These are phyloP conservation scores for Ajuga chamaepitys DNA, from an alignment of 257 asterid species.

Conservation along the genomic window DNA sequence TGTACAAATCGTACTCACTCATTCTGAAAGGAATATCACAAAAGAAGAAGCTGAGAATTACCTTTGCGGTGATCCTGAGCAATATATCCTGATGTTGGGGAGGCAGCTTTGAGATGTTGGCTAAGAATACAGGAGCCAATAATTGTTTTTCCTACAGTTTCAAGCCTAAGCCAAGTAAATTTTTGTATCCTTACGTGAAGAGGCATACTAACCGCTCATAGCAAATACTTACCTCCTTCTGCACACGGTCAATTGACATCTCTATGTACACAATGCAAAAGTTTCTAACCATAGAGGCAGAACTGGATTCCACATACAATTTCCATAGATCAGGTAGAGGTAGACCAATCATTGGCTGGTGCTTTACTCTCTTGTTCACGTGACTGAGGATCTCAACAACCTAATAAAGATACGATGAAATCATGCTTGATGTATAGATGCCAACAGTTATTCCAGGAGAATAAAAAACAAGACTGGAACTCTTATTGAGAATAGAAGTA, in stretches of 20 bases:
- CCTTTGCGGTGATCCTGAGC: conserved; percentile 74
- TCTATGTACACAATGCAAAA: conserved; percentile 86
- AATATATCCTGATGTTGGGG: conserved; percentile 82
- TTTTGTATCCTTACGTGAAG: neutral
- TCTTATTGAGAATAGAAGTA: neutral
- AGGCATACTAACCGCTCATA: conserved; percentile 7
- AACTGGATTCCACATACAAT: conserved; percentile 60
- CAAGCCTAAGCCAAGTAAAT: conserved; percentile 15
- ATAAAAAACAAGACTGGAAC: neutral
- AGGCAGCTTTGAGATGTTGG: conserved; percentile 69
- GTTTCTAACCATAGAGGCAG: conserved; percentile 79
- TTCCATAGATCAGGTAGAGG: conserved; percentile 78
- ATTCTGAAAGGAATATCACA: neutral
- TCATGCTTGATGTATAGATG: conserved; percentile 7
- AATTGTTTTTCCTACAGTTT: conserved; percentile 67
- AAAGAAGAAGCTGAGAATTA: conserved; percentile 20
- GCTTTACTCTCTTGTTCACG: conserved; percentile 90
- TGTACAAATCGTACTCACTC: neutral
- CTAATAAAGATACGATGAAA: conserved; percentile 23
- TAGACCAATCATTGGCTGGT: conserved; percentile 62
- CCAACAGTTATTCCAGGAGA: neutral
- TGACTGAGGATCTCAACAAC: conserved; percentile 88
- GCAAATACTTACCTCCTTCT: conserved; percentile 51
- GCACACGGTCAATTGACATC: conserved; percentile 84
- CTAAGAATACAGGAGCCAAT: conserved; percentile 57